phyloP scores from a whole-genome alignment of 192 early-diverging fungal genomes.

The Thoreauomyces humboldtii region DNA sequence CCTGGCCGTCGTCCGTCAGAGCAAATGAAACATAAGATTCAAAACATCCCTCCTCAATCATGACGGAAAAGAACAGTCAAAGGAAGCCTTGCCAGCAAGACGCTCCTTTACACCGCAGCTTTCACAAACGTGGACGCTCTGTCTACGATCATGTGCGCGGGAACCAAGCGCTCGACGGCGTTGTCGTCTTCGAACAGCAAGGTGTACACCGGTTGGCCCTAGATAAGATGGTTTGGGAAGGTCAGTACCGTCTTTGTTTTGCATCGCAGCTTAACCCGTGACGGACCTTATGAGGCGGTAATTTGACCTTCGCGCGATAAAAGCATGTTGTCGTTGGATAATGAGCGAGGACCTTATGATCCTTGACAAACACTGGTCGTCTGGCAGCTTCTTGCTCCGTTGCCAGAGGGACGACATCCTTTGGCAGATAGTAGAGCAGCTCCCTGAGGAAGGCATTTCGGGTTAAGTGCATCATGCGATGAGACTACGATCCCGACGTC shows the following conservation, averaged over 20 bases:
- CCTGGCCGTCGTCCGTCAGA: no score
- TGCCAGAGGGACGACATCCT: conserved; percentile 32
- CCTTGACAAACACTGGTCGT: conserved; percentile 32
- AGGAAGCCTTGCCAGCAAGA: no score
- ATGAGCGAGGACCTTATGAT: conserved; percentile 42
- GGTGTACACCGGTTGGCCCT: conserved; percentile 24
- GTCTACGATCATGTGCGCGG: conserved; percentile 4
- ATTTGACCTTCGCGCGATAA: conserved; percentile 40
- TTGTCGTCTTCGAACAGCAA: conserved; percentile 49
- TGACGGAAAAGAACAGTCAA: no score
- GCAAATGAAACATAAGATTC: no score
- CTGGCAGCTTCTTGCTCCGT: conserved; percentile 17
- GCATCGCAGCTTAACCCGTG: no score
- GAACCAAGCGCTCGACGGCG: conserved; percentile 26
- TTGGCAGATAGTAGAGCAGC: conserved; percentile 29
- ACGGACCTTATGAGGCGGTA: conserved; percentile 40
- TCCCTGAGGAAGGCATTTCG: conserved; percentile 16
- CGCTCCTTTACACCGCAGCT: no score
- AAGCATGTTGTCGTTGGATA: conserved; percentile 48
- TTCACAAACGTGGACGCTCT: background rate
- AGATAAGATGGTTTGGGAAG: no score
- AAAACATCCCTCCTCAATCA: no score
- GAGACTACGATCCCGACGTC: no score
- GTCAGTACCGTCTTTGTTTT: no score
- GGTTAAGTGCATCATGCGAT: no score